Conservation (phyloP, 495 filamentous ascomycete genomes). For the Rhizodiscina lignyota region DNA sequence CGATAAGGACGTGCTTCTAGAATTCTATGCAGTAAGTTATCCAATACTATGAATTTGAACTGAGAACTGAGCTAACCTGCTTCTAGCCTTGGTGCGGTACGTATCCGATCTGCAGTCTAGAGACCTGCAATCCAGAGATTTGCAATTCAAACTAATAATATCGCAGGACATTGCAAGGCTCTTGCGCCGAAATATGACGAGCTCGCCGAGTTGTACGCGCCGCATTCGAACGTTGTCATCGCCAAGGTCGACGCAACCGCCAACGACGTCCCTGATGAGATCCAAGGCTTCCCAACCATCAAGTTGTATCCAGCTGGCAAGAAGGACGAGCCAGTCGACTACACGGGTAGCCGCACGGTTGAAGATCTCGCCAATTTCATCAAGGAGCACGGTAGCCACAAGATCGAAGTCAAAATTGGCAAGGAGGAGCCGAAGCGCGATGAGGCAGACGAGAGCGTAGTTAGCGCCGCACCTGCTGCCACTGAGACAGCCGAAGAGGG, state of each 20-base stretch:
- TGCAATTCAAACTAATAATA: no score
- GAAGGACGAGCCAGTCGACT: constrained; percentile 74
- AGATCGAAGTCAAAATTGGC: constrained; percentile 44
- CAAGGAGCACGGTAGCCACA: constrained; percentile 84
- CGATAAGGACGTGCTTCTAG: constrained; percentile 89
- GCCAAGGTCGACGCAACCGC: constrained; percentile 95
- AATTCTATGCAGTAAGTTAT: constrained; percentile 99
- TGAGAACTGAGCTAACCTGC: no score
- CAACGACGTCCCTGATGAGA: constrained; percentile 95
- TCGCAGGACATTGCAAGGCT: no score
- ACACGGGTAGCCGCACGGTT: constrained; percentile 73
- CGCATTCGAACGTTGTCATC: constrained; percentile 68
- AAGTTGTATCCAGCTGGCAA: constrained; percentile 88
- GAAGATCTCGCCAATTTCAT: constrained; percentile 92
- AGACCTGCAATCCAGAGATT: no score
- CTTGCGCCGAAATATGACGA: constrained; percentile 63
- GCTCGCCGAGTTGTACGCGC: constrained; percentile 62
- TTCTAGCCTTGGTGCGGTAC: no score
- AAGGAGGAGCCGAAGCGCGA: constrained; percentile 27
- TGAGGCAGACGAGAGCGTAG: constrained; percentile 27
- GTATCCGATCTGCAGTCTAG: no score
- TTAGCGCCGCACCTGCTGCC: constrained; percentile 31
- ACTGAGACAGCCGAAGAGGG: constrained; percentile 16
- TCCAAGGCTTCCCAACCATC: constrained; percentile 97
- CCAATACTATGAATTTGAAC: no score